phyloP scores from a whole-genome alignment of 208 protist genomes.

The Porcisia hertigi region DNA sequence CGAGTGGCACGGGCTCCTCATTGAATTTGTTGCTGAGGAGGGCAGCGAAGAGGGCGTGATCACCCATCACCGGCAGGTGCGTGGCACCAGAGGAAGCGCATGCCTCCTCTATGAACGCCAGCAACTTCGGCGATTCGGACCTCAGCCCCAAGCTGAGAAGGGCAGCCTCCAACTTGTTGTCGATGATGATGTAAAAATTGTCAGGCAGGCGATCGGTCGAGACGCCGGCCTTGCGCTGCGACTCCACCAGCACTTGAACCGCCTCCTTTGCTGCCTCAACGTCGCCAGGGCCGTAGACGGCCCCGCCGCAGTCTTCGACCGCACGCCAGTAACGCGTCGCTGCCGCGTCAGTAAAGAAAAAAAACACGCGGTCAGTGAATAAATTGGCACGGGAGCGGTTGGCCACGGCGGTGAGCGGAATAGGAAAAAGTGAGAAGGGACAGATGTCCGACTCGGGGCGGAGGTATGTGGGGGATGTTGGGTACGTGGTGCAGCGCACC shows the following conservation, averaged over 20 bases:
- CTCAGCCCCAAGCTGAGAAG: constrained; percentile 36
- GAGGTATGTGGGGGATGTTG: constrained; percentile 49
- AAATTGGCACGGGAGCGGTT: constrained; percentile 47
- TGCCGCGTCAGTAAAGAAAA: constrained; percentile 54
- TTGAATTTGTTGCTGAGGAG: constrained; percentile 46
- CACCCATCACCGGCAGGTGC: constrained; percentile 40
- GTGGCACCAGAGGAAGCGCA: constrained; percentile 16
- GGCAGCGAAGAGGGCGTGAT: constrained; percentile 45
- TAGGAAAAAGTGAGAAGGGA: constrained; percentile 78
- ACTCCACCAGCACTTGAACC: constrained; percentile 26
- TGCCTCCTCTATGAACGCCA: constrained; percentile 35
- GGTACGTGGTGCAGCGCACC: constrained; percentile 38
- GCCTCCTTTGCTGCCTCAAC: constrained; percentile 31
- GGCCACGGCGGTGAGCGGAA: constrained; percentile 48
- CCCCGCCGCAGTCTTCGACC: constrained; percentile 40
- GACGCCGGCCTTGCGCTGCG: constrained; percentile 17
- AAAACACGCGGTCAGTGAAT: constrained; percentile 47
- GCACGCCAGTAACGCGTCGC: constrained; percentile 44
- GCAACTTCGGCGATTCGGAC: constrained; percentile 30
- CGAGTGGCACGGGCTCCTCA: constrained; percentile 22
- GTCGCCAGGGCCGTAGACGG: constrained; percentile 30
- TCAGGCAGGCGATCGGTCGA: constrained; percentile 12
- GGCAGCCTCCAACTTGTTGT: constrained; percentile 41
- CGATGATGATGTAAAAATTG: constrained; percentile 66
- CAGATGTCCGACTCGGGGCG: constrained; percentile 71